Conservation (phyloP, 192 early-diverging fungal genomes). For the Gaertneriomyces semiglobifer region DNA sequence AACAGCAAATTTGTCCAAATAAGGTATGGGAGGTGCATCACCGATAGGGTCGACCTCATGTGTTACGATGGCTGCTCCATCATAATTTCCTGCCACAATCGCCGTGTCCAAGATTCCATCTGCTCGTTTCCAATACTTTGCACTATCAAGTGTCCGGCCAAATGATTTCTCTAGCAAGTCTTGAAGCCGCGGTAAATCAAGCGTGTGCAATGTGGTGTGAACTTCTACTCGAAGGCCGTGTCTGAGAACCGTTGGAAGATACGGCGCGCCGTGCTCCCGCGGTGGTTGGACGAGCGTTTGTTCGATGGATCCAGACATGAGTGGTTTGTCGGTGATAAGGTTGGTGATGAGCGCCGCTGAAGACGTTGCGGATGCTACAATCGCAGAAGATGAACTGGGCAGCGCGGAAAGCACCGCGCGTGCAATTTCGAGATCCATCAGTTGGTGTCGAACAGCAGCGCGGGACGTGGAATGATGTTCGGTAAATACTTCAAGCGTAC, state of each 20-base stretch:
- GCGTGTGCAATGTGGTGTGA: conserved; percentile 50
- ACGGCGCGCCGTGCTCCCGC: conserved; percentile 32
- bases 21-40: conserved; percentile 35
- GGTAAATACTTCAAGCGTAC: conserved; percentile 24
- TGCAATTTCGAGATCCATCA: conserved; percentile 59
- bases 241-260: conserved; percentile 72
- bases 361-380: conserved; percentile 61
- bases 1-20: conserved; percentile 93
- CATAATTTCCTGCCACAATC: conserved; percentile 87
- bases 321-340: conserved; percentile 74
- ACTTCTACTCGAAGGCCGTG: conserved; percentile 67
- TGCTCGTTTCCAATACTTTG: conserved; percentile 60
- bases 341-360: conserved; percentile 59
- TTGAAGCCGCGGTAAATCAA: conserved; percentile 53
- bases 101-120: conserved; percentile 49
- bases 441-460: neutral
- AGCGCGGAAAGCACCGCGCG: conserved; percentile 62
- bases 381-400: conserved; percentile 70
- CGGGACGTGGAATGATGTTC: neutral
- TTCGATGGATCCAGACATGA: neutral
- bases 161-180: conserved; percentile 76
- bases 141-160: conserved; percentile 52
- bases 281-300: conserved; percentile 2
- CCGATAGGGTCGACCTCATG: conserved; percentile 45
- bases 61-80: conserved; percentile 85